phyloP scores from a whole-genome alignment of 192 early-diverging fungal genomes.

The Coemansia sp. region DNA sequence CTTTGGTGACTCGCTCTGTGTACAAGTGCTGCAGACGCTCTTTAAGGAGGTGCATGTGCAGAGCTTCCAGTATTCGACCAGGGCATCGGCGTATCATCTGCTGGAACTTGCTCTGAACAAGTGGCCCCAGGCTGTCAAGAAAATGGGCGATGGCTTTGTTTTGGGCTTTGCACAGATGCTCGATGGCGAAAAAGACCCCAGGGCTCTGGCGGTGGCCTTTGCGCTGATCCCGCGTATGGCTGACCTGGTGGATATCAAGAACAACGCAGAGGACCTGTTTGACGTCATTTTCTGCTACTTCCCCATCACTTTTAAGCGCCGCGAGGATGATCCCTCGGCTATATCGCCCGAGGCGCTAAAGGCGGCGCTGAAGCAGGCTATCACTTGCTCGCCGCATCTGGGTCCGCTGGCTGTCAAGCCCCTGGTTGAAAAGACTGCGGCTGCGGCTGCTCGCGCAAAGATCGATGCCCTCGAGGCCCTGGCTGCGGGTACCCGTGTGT shows the following conservation, averaged over 20 bases:
- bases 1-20: slow-evolving; percentile 56
- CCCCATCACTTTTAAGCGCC: slow-evolving; percentile 97
- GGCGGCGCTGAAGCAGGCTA: slow-evolving; percentile 67
- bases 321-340: slow-evolving; percentile 90
- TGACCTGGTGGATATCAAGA: slow-evolving; percentile 69
- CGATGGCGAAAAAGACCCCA: slow-evolving; percentile 99
- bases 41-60: slow-evolving; percentile 89
- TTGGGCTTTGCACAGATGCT: slow-evolving; percentile 79
- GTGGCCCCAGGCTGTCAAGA: slow-evolving; percentile 55
- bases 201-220: slow-evolving; percentile 90
- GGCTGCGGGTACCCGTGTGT: slow-evolving; percentile 71
- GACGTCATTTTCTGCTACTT: slow-evolving; percentile 99
- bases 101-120: slow-evolving; percentile 65
- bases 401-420: slow-evolving; percentile 79
- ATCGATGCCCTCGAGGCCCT: slow-evolving; percentile 93
- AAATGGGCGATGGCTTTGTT: slow-evolving; percentile 70
- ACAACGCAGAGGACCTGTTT: slow-evolving; percentile 87
- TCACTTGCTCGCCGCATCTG: slow-evolving; percentile 75
- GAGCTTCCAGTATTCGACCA: slow-evolving; percentile 80
- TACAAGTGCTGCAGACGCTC: slow-evolving; percentile 54
- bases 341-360: slow-evolving; percentile 94
- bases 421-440: slow-evolving; percentile 87
- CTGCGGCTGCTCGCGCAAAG: slow-evolving; percentile 84
- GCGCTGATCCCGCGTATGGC: slow-evolving; percentile 68
- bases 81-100: slow-evolving; percentile 69